Evolutionary conservation across 1,139 yeast species (phyloP).

Genomic region (Taphrina communis): DNA sequence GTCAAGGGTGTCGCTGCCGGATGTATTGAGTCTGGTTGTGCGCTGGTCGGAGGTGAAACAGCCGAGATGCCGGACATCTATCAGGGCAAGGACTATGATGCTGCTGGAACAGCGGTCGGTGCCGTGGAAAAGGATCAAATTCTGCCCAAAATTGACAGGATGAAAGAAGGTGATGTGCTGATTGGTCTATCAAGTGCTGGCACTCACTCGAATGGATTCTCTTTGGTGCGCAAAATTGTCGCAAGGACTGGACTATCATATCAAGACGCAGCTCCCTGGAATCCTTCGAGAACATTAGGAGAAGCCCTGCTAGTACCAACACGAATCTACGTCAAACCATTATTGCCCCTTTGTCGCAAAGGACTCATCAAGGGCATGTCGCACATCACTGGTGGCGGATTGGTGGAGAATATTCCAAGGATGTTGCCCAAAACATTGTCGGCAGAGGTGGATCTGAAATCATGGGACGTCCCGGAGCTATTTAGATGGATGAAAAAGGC

Average conservation of each 20-base stretch:
- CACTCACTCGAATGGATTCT: constrained; percentile 94
- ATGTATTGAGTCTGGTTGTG: constrained; percentile 94
- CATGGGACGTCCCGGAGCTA: constrained; percentile 85
- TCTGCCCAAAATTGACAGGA: constrained; percentile 69
- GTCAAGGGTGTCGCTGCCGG: constrained; percentile 97
- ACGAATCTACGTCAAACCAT: constrained; percentile 88
- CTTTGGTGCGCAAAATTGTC: constrained; percentile 91
- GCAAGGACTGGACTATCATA: constrained; percentile 73
- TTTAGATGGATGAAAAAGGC: constrained; percentile 93
- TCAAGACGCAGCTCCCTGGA: constrained; percentile 86
- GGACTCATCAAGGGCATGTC: constrained; percentile 84
- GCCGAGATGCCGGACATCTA: constrained; percentile 99
- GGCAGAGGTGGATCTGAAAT: constrained; percentile 76
- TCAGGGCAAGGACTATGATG: constrained; percentile 92
- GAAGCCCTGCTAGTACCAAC: constrained; percentile 88
- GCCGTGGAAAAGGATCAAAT: constrained; percentile 85
- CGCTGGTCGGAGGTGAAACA: constrained; percentile 98
- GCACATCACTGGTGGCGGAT: constrained; percentile 98
- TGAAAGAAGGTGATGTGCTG: constrained; percentile 79
- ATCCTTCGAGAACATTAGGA: constrained; percentile 73
- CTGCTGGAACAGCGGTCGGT: constrained; percentile 98
- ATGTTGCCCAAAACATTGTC: constrained; percentile 81
- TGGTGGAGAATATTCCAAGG: constrained; percentile 94
- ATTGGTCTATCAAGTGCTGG: constrained; percentile 91
- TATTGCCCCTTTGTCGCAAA: constrained; percentile 73